These are phyloP conservation scores for Ascochyta rabiei DNA, from an alignment of 2,329 filamentous ascomycete genomes.

Conservation along the genomic window DNA sequence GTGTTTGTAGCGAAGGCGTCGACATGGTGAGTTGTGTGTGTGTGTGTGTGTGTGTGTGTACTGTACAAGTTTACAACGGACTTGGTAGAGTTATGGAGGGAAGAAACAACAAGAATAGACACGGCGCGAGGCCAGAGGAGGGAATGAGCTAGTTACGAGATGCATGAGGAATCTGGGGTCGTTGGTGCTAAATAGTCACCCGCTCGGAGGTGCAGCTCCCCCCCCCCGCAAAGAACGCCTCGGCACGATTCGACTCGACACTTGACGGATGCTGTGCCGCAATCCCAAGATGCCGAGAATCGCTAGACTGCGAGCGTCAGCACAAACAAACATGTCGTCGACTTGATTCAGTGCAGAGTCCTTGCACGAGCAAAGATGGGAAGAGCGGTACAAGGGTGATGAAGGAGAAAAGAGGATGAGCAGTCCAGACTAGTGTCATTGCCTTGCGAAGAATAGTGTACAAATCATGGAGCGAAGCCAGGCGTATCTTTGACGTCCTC, in stretches of 20 bases:
- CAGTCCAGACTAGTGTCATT: slow-evolving; percentile 16
- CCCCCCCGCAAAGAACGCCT: not conserved
- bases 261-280: not conserved
- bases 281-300: slow-evolving; percentile 21
- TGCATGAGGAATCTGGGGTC: slow-evolving; percentile 31
- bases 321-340: not conserved
- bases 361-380: not conserved
- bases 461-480: slow-evolving; percentile 5
- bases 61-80: not conserved
- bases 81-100: not conserved
- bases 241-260: slow-evolving; percentile 20
- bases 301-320: slow-evolving; percentile 6
- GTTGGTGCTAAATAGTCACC: slow-evolving; percentile 33
- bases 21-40: slow-evolving; percentile 33
- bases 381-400: not conserved
- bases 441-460: slow-evolving; percentile 17
- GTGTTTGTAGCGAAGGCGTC: slow-evolving; percentile 44
- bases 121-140: slow-evolving; percentile 3
- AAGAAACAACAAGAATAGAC: not conserved
- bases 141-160: slow-evolving; percentile 1
- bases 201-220: slow-evolving; percentile 3
- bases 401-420: not conserved
- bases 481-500: not conserved
- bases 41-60: not conserved
- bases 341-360: not conserved